Conservation (phyloP, 805 yeast genomes). For the Lachancea sp. region DNA sequence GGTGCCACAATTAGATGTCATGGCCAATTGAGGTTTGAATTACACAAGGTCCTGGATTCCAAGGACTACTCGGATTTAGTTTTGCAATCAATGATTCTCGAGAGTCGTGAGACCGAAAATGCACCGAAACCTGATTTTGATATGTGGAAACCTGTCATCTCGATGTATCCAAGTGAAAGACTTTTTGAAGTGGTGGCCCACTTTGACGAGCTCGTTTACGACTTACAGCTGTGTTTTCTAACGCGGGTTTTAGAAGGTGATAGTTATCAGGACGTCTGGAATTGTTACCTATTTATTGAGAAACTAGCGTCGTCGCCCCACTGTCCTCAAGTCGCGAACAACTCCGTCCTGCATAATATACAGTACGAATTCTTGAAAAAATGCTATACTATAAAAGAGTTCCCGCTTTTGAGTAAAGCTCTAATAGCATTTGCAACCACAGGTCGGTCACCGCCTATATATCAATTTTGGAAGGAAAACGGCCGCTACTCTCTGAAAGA, state of each 20-base stretch:
- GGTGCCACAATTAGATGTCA: not conserved
- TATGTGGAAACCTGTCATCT: not conserved
- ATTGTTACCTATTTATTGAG: not conserved
- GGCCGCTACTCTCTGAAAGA: not conserved
- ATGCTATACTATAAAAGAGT: not conserved
- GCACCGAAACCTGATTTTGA: not conserved
- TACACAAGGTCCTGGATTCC: not conserved
- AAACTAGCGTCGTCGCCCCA: not conserved
- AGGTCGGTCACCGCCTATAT: not conserved
- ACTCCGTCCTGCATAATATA: not conserved
- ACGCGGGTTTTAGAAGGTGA: not conserved
- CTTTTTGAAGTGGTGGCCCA: not conserved
- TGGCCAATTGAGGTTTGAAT: not conserved
- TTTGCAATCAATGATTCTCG: not conserved
- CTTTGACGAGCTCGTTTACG: not conserved
- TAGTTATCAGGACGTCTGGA: not conserved
- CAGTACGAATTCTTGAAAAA: not conserved
- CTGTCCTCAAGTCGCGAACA: no score
- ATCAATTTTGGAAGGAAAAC: not conserved
- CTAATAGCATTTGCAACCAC: not conserved
- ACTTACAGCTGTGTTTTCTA: not conserved
- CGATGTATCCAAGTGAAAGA: not conserved
- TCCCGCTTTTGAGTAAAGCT: not conserved
- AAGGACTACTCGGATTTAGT: not conserved
- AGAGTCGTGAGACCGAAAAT: not conserved